phyloP scores from a whole-genome alignment of 2,329 filamentous ascomycete genomes.

The Davidsoniella virescens region DNA sequence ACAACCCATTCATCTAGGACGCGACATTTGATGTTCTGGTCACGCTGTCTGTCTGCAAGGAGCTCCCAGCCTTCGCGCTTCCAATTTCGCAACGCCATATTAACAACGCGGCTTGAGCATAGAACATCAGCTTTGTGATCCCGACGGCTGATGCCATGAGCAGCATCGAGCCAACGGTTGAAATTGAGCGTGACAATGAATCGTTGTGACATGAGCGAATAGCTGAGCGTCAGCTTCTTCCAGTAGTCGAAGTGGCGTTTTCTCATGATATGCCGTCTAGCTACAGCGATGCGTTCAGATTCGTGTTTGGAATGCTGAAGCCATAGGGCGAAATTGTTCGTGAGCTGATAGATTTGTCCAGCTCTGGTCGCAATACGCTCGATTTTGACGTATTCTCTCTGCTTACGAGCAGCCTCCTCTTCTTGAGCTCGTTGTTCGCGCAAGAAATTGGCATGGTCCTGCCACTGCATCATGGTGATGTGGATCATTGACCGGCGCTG shows the following conservation, averaged over 20 bases:
- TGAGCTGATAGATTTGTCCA: constrained; percentile 47
- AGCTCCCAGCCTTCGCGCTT: constrained; percentile 7
- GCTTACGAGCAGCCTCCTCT: constrained; percentile 8
- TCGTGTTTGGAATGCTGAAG: constrained; percentile 46
- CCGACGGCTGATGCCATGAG: constrained; percentile 3
- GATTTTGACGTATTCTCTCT: constrained; percentile 9
- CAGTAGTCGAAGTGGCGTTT: constrained; percentile 22
- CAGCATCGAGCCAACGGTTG: constrained; percentile 12
- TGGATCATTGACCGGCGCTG: constrained; percentile 6
- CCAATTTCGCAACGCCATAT: constrained; percentile 10
- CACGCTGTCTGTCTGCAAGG: constrained; percentile 5
- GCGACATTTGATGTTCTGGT: constrained; percentile 8
- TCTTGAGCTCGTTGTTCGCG: constrained; percentile 6
- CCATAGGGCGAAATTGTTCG: constrained; percentile 36
- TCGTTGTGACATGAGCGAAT: constrained; percentile 6
- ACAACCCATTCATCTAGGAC: constrained; percentile 12
- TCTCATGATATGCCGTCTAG: constrained; percentile 53
- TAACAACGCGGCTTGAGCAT: constrained; percentile 10
- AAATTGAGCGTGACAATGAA: constrained; percentile 9
- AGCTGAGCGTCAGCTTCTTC: constrained; percentile 13
- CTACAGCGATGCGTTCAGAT: constrained; percentile 47
- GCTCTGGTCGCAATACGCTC: constrained; percentile 35
- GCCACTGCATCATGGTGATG: constrained; percentile 11
- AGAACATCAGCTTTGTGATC: constrained; percentile 9
- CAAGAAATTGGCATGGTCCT: constrained; percentile 3